Conservation (phyloP, 148 eudicot species). For the Chenopodium quinoa region DNA sequence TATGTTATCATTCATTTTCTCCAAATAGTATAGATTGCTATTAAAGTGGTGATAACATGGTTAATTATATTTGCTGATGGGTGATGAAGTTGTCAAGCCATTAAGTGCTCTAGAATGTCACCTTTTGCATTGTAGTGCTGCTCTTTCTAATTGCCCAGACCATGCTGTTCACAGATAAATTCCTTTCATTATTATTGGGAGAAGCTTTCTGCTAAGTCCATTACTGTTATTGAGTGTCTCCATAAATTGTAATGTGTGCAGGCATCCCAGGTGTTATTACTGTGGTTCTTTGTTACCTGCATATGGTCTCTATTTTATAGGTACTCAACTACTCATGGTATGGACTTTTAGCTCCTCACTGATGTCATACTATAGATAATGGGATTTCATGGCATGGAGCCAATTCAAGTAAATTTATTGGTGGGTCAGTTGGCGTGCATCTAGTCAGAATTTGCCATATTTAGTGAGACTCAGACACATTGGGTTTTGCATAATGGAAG, state of each 20-base stretch:
- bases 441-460: too few relatives aligned
- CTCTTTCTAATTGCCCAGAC: neutral
- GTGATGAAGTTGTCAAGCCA: conserved; percentile 8
- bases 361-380: neutral
- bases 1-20: neutral
- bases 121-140: neutral
- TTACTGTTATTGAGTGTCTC: neutral
- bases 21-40: neutral
- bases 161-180: neutral
- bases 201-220: neutral
- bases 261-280: neutral
- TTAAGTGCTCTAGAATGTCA: neutral
- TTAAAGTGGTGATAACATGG: neutral
- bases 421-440: neutral
- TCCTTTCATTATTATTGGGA: neutral
- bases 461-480: neutral
- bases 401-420: neutral
- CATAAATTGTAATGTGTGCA: neutral
- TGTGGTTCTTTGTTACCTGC: neutral
- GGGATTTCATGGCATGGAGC: neutral
- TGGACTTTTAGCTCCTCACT: neutral
- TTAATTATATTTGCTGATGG: neutral
- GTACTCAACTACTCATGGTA: too few relatives aligned
- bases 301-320: too few relatives aligned
- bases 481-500: neutral